These are phyloP conservation scores for Parasarocladium wereldwijsianum DNA, from an alignment of 2,329 filamentous ascomycete genomes.

Conservation along the genomic window DNA sequence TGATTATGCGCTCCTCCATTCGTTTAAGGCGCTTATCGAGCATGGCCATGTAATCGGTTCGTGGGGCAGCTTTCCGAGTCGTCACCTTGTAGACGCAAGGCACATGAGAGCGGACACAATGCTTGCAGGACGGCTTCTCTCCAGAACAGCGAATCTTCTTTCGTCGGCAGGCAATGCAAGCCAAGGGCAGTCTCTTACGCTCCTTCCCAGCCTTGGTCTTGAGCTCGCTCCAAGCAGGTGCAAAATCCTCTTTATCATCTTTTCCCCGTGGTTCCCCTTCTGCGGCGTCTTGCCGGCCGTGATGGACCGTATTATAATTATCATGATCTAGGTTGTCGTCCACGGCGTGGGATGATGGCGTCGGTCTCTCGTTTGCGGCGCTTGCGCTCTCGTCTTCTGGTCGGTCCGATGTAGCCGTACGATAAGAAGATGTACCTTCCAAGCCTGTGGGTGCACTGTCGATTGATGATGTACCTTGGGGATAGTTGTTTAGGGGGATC, in stretches of 20 bases:
- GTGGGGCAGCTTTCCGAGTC: conserved; percentile 79
- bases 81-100: conserved; percentile 98
- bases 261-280: conserved; percentile 37
- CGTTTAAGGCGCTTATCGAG: conserved; percentile 87
- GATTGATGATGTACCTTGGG: conserved; percentile 1
- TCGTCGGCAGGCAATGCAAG: conserved; percentile 86
- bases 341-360: conserved; percentile 29
- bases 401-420: conserved; percentile 18
- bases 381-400: conserved; percentile 30
- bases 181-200: conserved; percentile 78
- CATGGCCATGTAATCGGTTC: conserved; percentile 99
- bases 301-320: conserved; percentile 35
- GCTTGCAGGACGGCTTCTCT: conserved; percentile 94
- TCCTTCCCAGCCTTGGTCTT: conserved; percentile 94
- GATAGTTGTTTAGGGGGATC: conserved; percentile 11
- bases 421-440: conserved; percentile 5
- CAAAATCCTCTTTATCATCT: conserved; percentile 39
- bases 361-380: conserved; percentile 11
- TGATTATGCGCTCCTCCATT: conserved; percentile 97
- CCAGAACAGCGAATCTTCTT: conserved; percentile 98
- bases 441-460: not conserved
- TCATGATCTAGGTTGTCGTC: conserved; percentile 43
- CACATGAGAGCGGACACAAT: conserved; percentile 81
- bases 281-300: conserved; percentile 32
- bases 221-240: conserved; percentile 63